Evolutionary conservation across 129 eudicot genomes (phyloP).

Genomic region (Scalesia atractyloides): DNA sequence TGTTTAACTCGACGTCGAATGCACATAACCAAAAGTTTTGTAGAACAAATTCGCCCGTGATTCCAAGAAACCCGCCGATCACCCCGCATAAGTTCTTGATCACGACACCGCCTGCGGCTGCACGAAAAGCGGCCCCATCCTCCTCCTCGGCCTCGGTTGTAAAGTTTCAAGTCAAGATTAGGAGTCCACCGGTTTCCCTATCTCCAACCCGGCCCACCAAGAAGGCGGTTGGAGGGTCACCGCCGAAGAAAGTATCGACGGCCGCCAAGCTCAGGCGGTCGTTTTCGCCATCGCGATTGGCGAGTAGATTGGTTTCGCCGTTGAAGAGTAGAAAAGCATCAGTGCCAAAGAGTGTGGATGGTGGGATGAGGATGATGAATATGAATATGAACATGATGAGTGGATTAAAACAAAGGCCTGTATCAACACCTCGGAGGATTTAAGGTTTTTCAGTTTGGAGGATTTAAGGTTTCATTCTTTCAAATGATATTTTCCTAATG

Average conservation of each 20-base stretch:
- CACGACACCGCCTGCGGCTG: constrained; percentile 44
- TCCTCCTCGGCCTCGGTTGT: constrained; percentile 44
- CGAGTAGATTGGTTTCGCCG: constrained; percentile 75
- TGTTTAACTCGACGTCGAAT: constrained; percentile 70
- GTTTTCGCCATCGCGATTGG: constrained; percentile 89
- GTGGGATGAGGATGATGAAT: constrained; percentile 23
- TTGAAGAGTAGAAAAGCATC: constrained; percentile 61
- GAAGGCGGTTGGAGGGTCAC: constrained; percentile 20
- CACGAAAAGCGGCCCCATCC: constrained; percentile 24
- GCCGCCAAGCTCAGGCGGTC: constrained; percentile 78
- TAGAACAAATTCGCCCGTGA: constrained; percentile 66
- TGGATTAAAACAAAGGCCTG: constrained; percentile 80
- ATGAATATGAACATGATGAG: constrained; percentile 64
- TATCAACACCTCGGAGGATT: constrained; percentile 36
- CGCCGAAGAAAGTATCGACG: constrained; percentile 36
- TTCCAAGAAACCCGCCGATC: constrained; percentile 44
- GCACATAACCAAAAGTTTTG: constrained; percentile 41
- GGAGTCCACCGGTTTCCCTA: constrained; percentile 47
- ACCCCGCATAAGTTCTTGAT: constrained; percentile 92
- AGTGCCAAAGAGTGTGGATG: constrained; percentile 40
- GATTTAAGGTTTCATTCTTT: constrained; percentile 26
- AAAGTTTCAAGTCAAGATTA: constrained; percentile 56
- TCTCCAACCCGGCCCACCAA: constrained; percentile 53
- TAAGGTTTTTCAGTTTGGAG: constrained; percentile 46
- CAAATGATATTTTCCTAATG: constrained; percentile 35